phyloP scores from a whole-genome alignment of 345 rosid species.

The Trapa bicornis region DNA sequence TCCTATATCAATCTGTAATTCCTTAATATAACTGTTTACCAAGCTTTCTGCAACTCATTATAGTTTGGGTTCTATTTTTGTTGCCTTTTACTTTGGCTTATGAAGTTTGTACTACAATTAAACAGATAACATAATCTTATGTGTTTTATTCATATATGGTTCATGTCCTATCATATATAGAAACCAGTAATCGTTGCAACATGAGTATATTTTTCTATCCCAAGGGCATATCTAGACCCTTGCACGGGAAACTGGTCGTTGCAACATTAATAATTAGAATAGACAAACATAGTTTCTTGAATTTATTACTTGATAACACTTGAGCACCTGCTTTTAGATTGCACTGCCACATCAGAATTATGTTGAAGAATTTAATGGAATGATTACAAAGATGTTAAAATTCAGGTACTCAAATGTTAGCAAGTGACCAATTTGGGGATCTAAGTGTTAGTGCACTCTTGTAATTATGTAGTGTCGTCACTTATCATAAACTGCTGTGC shows the following conservation, averaged over 20 bases:
- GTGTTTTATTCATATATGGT: background rate
- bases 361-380: no score
- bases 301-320: no score
- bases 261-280: background rate
- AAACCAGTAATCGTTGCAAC: background rate
- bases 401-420: no score
- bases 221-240: background rate
- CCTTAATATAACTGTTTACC: background rate
- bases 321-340: no score
- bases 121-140: background rate
- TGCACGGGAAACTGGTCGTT: background rate
- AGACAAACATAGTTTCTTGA: no score
- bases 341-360: no score
- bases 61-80: background rate
- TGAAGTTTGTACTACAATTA: background rate
- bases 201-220: background rate
- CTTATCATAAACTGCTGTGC: background rate
- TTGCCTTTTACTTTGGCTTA: background rate
- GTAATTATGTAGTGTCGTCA: background rate
- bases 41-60: background rate
- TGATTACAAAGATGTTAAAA: no score
- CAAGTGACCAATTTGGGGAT: no score
- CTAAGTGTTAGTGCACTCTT: no score
- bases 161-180: background rate
- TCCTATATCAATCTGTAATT: background rate